Conservation (phyloP, 495 filamentous ascomycete genomes). For the Schizothecium vesticola region DNA sequence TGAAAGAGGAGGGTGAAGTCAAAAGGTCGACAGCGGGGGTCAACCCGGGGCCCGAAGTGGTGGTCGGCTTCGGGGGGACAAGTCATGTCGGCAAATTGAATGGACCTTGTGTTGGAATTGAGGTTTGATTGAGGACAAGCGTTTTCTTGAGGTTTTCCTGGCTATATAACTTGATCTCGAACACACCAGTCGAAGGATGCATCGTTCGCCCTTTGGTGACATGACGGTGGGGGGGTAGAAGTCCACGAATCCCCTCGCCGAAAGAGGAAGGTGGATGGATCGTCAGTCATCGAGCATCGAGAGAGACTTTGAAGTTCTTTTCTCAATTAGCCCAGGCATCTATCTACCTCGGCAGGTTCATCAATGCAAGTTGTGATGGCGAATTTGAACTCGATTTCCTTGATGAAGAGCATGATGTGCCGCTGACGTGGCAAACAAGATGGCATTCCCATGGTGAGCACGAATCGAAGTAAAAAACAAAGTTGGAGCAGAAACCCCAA, state of each 20-base stretch:
- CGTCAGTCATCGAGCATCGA: not conserved
- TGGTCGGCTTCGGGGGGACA: constrained; percentile 3
- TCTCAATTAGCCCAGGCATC: not conserved
- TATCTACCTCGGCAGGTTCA: too few species aligned
- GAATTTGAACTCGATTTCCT: too few species aligned
- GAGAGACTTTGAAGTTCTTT: not conserved
- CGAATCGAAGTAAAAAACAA: not conserved
- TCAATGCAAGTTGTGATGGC: too few species aligned
- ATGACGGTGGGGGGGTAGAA: not conserved
- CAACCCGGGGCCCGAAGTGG: constrained; percentile 27
- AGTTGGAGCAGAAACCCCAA: too few species aligned
- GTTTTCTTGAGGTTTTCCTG: not conserved
- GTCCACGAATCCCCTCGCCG: not conserved
- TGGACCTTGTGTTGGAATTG: not conserved
- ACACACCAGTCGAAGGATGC: not conserved
- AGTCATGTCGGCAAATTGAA: constrained; percentile 29
- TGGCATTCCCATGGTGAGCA: too few species aligned
- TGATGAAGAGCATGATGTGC: not conserved
- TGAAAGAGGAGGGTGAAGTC: constrained; percentile 38
- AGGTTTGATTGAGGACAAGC: not conserved
- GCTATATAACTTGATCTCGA: not conserved
- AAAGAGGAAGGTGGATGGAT: not conserved
- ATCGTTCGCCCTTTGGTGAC: not conserved
- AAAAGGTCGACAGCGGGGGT: constrained; percentile 26
- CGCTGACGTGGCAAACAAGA: not conserved